Conservation (phyloP, 345 rosid species). For the Eucalyptus viminalis region DNA sequence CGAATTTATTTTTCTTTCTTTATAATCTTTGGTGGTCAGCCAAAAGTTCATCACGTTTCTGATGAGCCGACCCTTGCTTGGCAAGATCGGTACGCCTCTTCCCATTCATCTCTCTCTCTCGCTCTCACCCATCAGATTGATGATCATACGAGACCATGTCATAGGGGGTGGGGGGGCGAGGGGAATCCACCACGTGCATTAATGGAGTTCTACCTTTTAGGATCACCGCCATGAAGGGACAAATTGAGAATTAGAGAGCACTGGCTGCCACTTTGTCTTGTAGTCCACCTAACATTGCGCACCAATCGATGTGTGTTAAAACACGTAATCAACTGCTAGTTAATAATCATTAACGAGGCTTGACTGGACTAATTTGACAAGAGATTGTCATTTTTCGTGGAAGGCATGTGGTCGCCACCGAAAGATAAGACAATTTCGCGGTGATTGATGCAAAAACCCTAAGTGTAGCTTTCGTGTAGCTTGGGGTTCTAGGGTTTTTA, state of each 20-base stretch:
- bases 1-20: background rate
- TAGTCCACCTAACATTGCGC: background rate
- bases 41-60: background rate
- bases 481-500: background rate
- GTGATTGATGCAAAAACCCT: background rate
- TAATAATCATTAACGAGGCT: background rate
- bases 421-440: background rate
- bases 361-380: background rate
- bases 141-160: background rate
- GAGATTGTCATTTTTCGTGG: background rate
- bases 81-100: background rate
- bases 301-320: background rate
- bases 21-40: background rate
- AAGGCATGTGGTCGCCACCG: background rate
- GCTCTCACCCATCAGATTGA: background rate
- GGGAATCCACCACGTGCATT: background rate
- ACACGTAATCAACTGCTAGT: background rate
- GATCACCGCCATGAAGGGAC: background rate
- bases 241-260: background rate
- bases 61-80: background rate
- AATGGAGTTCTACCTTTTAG: background rate
- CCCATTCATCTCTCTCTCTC: background rate
- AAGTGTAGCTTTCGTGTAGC: background rate
- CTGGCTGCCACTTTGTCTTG: background rate
- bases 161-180: too few species aligned